Evolutionary conservation across 495 filamentous ascomycete genomes (phyloP).

Genomic region (Aspergillus asperescens): DNA sequence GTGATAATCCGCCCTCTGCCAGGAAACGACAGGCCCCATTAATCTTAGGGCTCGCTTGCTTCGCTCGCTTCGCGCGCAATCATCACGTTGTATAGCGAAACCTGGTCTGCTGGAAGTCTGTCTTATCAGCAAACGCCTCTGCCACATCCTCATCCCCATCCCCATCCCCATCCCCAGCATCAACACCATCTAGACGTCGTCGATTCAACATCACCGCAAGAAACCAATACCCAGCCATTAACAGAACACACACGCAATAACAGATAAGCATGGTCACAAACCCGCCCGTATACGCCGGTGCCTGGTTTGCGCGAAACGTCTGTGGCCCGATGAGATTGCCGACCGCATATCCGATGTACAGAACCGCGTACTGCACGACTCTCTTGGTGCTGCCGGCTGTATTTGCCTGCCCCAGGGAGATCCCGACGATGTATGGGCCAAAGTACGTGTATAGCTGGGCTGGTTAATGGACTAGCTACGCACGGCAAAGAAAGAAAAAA

Average conservation of each 20-base stretch:
- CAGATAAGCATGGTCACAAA: conserved; percentile 29
- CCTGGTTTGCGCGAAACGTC: conserved; percentile 51
- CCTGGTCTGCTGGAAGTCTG: conserved; percentile 26
- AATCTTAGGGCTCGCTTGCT: too few species aligned
- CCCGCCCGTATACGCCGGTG: conserved; percentile 39
- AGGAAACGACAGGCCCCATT: too few species aligned
- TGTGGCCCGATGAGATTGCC: conserved; percentile 50
- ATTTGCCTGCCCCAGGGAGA: conserved; percentile 38
- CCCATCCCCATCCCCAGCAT: conserved; percentile 13
- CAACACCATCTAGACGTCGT: conserved; percentile 15
- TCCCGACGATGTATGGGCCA: conserved; percentile 34
- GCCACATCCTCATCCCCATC: conserved; percentile 9
- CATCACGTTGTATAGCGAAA: conserved; percentile 27
- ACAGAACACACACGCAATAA: conserved; percentile 24
- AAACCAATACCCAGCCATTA: conserved; percentile 28
- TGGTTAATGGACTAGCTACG: not conserved
- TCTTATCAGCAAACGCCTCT: conserved; percentile 25
- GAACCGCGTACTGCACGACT: conserved; percentile 23
- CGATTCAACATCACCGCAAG: conserved; percentile 21
- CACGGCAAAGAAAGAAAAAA: too few species aligned
- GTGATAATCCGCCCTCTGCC: too few species aligned
- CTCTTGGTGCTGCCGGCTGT: conserved; percentile 36
- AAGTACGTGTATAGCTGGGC: conserved; percentile 32
- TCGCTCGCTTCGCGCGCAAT: too few species aligned
- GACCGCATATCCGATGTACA: conserved; percentile 28